phyloP scores from a whole-genome alignment of 2,329 filamentous ascomycete genomes.

The Cadophora sp. region DNA sequence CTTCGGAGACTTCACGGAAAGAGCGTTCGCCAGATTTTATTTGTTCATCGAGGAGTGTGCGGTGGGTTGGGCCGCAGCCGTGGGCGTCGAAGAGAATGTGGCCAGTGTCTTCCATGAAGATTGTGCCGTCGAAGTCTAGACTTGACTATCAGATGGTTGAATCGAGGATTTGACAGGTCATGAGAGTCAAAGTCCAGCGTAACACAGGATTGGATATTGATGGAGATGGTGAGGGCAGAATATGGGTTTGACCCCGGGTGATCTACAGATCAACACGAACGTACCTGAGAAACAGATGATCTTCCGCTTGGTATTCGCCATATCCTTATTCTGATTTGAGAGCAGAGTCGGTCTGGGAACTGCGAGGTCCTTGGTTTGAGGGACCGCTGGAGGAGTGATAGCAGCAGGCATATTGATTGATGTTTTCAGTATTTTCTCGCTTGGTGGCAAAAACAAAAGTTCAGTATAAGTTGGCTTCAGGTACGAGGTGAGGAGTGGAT shows the following conservation, averaged over 20 bases:
- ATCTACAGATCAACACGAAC: conserved; percentile 29
- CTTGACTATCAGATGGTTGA: background rate
- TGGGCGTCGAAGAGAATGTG: conserved; percentile 72
- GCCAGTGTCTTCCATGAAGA: conserved; percentile 75
- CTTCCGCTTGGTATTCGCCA: conserved; percentile 56
- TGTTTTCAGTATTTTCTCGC: background rate
- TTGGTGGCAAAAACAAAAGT: conserved; percentile 2
- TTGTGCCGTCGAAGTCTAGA: conserved; percentile 73
- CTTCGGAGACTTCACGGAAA: conserved; percentile 73
- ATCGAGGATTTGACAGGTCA: too few relatives aligned
- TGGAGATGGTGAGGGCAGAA: background rate
- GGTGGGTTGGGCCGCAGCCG: conserved; percentile 64
- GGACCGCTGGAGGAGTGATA: conserved; percentile 44
- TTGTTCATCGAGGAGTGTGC: conserved; percentile 64
- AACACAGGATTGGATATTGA: background rate
- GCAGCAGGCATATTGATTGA: conserved; percentile 49
- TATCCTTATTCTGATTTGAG: conserved; percentile 36
- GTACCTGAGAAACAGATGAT: conserved; percentile 65
- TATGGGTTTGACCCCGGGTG: background rate
- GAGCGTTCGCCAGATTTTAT: conserved; percentile 70
- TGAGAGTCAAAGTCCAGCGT: background rate
- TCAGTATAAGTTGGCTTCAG: background rate
- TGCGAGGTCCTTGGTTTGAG: conserved; percentile 42
- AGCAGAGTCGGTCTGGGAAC: conserved; percentile 39
- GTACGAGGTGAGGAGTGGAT: conserved; percentile 2